Evolutionary conservation across 345 rosid genomes (phyloP), one percentile per base, ranked within the genome.

Genomic region (Hevea brasiliensis): DNA sequence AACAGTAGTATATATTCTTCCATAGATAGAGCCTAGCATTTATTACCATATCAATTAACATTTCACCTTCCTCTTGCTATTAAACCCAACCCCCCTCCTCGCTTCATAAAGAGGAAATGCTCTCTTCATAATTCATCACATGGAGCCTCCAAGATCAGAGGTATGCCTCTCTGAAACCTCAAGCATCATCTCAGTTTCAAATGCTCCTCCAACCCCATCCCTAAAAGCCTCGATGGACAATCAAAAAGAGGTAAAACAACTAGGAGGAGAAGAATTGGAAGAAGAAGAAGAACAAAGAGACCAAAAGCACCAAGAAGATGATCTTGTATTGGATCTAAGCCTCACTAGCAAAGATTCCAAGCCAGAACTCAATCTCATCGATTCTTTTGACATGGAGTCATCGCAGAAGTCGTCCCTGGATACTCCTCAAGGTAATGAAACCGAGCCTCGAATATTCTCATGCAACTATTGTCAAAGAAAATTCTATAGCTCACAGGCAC

Each of bases 321-420:
- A 26, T 72, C 86, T 88, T 42, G 84, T 75, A 20, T 83, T 93
- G 80, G 94, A 89, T 77, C 92, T 91, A 61, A 82, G 85, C 70
- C 87, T 91, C 69, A 82, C 81, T 27, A 77, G 79, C 75, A 81
- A 80, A 57, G 81, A 80, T 21, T 82, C 81, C n/a, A 75, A 66
- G 57, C 62, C 78, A 27, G 87, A 86, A 67, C 87, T 86, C 71
- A 82, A 84, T 72, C 89, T 89, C 74, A 79, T 89, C n/a, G 75
- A 76, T 62, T 78, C 82, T 68, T 81, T 91, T 48, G 79, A 83
- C 37, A 29, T 42, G 41, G 51, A 45, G 11, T 63, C 81, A 8
- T 61, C 83, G 0, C 66, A 72, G 35, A 73, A 76, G 72, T 77
- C 82, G 18, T 76, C 79, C 23, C 13, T 55, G 13, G 81, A 77